Conservation (phyloP, 2,329 filamentous ascomycete species). For the Onygenales sp. region DNA sequence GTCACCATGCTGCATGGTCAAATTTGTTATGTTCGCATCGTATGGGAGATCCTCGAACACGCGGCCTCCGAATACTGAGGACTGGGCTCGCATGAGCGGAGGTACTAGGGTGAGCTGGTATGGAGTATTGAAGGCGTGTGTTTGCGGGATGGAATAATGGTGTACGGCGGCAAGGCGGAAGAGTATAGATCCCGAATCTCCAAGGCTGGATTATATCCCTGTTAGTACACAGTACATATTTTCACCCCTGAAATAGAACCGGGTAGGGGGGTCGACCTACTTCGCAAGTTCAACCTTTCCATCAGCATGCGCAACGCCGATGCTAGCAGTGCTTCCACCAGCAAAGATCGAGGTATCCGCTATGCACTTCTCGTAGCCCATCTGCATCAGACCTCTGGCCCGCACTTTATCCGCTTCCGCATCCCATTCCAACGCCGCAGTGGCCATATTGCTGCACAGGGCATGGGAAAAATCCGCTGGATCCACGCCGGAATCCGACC, state of each 20-base stretch:
- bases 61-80: conserved; percentile 71
- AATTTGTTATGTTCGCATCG: conserved; percentile 70
- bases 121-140: conserved; percentile 94
- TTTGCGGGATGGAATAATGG: conserved; percentile 74
- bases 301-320: conserved; percentile 65
- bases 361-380: conserved; percentile 74
- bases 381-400: conserved; percentile 65
- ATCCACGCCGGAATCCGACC: conserved; percentile 85
- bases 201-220: conserved; percentile 44
- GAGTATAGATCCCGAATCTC: conserved; percentile 88
- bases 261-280: conserved; percentile 21
- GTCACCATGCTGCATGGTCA: conserved; percentile 77
- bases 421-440: conserved; percentile 54
- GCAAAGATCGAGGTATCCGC: conserved; percentile 63
- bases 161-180: conserved; percentile 79
- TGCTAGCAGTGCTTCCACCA: conserved; percentile 83
- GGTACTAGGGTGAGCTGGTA: conserved; percentile 90
- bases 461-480: conserved; percentile 92
- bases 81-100: conserved; percentile 65
- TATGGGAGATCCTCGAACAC: conserved; percentile 74
- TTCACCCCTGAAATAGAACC: neutral
- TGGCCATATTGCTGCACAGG: conserved; percentile 86
- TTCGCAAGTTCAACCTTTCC: conserved; percentile 83
- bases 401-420: conserved; percentile 32
- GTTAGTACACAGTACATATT: neutral